Evolutionary conservation across 257 asterid species (phyloP).

Genomic region (Jasminum sambac): DNA sequence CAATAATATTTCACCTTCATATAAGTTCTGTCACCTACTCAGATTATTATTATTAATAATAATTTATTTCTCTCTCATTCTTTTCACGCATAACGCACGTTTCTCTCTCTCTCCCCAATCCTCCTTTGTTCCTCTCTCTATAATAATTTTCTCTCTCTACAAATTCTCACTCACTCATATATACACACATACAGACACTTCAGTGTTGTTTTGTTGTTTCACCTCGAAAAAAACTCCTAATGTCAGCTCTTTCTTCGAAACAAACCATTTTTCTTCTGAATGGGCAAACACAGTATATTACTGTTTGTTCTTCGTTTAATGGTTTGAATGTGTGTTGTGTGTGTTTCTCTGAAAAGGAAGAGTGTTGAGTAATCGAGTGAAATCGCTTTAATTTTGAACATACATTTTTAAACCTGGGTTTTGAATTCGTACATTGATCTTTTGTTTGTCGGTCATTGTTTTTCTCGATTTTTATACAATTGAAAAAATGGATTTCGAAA

Average conservation of each 20-base stretch:
- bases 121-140: conserved; percentile 17
- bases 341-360: conserved; percentile 17
- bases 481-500: conserved; percentile 22
- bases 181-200: conserved; percentile 30
- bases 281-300: conserved; percentile 20
- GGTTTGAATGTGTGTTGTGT: conserved; percentile 10
- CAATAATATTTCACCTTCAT: conserved; percentile 23
- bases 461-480: conserved; percentile 31
- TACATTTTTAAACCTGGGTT: conserved; percentile 19
- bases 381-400: conserved; percentile 7
- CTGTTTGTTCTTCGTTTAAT: background rate
- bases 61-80: conserved; percentile 39
- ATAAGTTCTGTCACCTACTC: conserved; percentile 18
- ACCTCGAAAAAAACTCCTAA: conserved; percentile 56
- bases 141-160: conserved; percentile 9
- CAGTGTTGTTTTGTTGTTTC: conserved; percentile 43
- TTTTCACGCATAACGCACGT: conserved; percentile 65
- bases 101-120: conserved; percentile 44
- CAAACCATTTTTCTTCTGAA: conserved; percentile 25
- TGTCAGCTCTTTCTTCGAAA: conserved; percentile 33
- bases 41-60: conserved; percentile 5
- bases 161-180: conserved; percentile 17
- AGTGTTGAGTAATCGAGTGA: background rate
- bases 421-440: conserved; percentile 16
- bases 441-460: conserved; percentile 19